Evolutionary conservation across 345 rosid genomes (phyloP), one percentile per base, ranked within the genome.

Genomic region (Microthlaspi erraticum): DNA sequence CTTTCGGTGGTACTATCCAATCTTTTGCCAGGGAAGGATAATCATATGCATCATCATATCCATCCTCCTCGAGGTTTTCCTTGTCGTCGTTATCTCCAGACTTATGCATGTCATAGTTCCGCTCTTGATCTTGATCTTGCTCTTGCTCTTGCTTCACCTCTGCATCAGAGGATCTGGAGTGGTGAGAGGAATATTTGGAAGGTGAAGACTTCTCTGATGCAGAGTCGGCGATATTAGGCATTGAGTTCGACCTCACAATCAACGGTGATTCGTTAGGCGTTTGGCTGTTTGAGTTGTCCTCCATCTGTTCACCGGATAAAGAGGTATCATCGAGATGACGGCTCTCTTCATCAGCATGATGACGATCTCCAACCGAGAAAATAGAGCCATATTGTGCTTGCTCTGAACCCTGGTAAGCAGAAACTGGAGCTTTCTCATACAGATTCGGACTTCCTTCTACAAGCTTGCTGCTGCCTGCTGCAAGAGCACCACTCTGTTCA

Each of bases 1-100:
- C 89, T 10, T 66, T 62, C 68, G 74, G 78, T 33, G 98, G 96
- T 41, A 92, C 50, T 41, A 87, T 77, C 93, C 96, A 86, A 48
- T 88, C 96, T 72, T 85, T 81, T 23, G 89, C 89, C 31, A 67
- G 45, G 64, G 86, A 83, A 58, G 85, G 77, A 79, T 86, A 88
- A 49, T 72, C 81, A 77, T 74, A 80, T 60, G 80, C 79, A 44
- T 84, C 86, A 50, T 83, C 85, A 75, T 72, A 82, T 42, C 71
- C 80, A 38, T 86, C 86, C 20, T 82, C 80, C 41, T 56, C 52
- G n/a, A 72, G 64, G 71, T 70, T 80, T 66, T 83, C 86, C 69
- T 70, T 61, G 63, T 73, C 69, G 67, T 32, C 69, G 67, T 32
- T 68, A 56, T 72, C 75, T 60, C 76, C 82, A 62, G 70, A 36